Evolutionary conservation across 305 asterid genomes (phyloP), one percentile per base, ranked within the genome.

Genomic region (Fraxinus paxiana): DNA sequence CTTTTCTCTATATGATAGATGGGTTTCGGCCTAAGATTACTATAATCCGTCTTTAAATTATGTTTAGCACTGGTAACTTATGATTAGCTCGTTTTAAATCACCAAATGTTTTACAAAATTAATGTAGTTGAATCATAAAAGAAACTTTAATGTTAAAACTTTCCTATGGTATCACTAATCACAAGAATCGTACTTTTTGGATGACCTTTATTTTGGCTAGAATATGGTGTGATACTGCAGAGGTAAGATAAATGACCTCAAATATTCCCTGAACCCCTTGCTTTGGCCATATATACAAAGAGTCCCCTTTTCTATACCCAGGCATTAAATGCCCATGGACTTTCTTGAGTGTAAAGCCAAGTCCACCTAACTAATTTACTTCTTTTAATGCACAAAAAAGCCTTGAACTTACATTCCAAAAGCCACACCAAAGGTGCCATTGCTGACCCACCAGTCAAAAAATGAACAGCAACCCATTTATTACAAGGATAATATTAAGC

Each of bases 351-450:
- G 56, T 79, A 85, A 88, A 86, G 88, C 43, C 41, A 31, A 70
- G 43, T n/a, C 24, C 48, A 2, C 8, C 8, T 94, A 89, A 82
- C 86, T 74, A 87, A 86, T 84, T 89, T 88, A 82, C 88, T 84
- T 83, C 97, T 94, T 94, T 92, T 92, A 84, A 90, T 88, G 96
- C 91, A 88, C 46, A 75, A 79, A 87, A 88, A 91, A 75, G 87
- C 65, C 73, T 48, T 48, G 46, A 63, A 24, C 77, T 38, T 65
- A 77, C 76, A 56, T 81, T 51, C 67, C 81, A 85, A 88, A 92
- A 90, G 94, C 90, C 88, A 86, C 84, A 34, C 83, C 85, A 88
- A 83, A 89, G 89, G 87, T 83, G 89, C 86, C 75, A 81, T 81
- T 83, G 79, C 83, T 86, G 79, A 85, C 79, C 84, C 88, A 85